Evolutionary conservation across 768 basidiomycete genomes (phyloP).

Genomic region (Mycena polygramma): DNA sequence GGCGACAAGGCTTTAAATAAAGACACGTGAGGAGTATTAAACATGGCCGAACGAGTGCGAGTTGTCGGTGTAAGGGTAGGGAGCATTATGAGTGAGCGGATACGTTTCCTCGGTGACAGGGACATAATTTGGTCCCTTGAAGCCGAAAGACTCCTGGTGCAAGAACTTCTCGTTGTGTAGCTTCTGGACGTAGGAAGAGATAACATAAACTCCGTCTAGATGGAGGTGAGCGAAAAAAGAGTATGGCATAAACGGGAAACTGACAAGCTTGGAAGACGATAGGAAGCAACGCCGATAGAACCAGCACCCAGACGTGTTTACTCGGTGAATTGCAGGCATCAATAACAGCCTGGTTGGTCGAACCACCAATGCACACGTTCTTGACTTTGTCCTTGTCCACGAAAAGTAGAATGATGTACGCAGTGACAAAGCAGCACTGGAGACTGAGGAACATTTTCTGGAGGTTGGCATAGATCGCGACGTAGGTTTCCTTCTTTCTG

Average conservation of each 20-base stretch:
- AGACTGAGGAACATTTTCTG: slow-evolving; percentile 10
- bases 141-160: slow-evolving; percentile 26
- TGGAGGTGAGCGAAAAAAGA: slow-evolving; percentile 18
- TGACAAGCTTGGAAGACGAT: slow-evolving; percentile 55
- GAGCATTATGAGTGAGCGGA: slow-evolving; percentile 19
- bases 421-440: slow-evolving; percentile 9
- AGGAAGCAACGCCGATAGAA: slow-evolving; percentile 52
- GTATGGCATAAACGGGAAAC: slow-evolving; percentile 35
- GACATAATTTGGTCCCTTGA: slow-evolving; percentile 26
- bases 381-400: slow-evolving; percentile 47
- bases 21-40: not conserved
- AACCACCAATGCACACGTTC: slow-evolving; percentile 47
- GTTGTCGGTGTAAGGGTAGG: slow-evolving; percentile 33
- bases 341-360: slow-evolving; percentile 42
- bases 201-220: slow-evolving; percentile 56
- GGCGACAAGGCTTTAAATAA: not conserved
- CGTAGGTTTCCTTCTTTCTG: slow-evolving; percentile 52
- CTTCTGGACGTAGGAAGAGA: slow-evolving; percentile 51
- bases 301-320: slow-evolving; percentile 46
- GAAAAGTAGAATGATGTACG: slow-evolving; percentile 47
- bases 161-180: slow-evolving; percentile 45
- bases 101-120: slow-evolving; percentile 18
- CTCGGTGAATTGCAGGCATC: slow-evolving; percentile 48
- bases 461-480: slow-evolving; percentile 47
- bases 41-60: slow-evolving; percentile 30